A percentile compares a stretch with the other conserved stretches of the same genome.
Conservation (phyloP, 352 stramenopile genomes). For the Pythium phragmitis region DNA sequence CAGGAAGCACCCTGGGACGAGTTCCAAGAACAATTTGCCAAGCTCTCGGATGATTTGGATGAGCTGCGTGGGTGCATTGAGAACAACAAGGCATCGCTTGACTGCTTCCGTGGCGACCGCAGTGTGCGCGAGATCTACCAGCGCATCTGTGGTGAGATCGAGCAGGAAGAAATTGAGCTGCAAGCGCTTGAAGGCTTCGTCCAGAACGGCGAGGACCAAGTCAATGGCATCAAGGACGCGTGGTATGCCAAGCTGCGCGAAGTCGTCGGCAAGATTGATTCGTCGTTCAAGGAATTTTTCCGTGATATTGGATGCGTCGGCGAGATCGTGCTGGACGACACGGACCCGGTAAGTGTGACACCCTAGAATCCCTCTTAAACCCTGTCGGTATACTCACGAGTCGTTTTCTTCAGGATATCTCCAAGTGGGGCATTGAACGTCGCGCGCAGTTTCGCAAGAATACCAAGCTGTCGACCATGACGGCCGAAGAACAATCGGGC, state of each 20-base stretch:
- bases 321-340: slow-evolving; percentile 77
- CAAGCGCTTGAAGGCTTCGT: slow-evolving; percentile 63
- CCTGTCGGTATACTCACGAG: too few species aligned
- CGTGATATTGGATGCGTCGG: slow-evolving; percentile 84
- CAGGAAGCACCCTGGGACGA: slow-evolving; percentile 61
- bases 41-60: slow-evolving; percentile 73
- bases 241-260: slow-evolving; percentile 71
- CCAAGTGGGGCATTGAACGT: slow-evolving; percentile 86
- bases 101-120: slow-evolving; percentile 79
- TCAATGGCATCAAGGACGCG: slow-evolving; percentile 74
- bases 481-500: slow-evolving; percentile 82
- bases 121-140: slow-evolving; percentile 76
- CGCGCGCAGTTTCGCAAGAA: slow-evolving; percentile 86
- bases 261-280: slow-evolving; percentile 78
- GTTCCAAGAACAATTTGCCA: slow-evolving; percentile 59
- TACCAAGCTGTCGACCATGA: slow-evolving; percentile 83
- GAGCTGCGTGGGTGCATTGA: slow-evolving; percentile 76
- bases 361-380: neutral
- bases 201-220: slow-evolving; percentile 56
- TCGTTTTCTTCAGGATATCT: slow-evolving; percentile 54
- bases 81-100: slow-evolving; percentile 80
- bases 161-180: slow-evolving; percentile 55
- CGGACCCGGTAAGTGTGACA: slow-evolving; percentile 45
- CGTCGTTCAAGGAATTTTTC: slow-evolving; percentile 85
- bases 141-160: slow-evolving; percentile 63